Base-by-base conservation (phyloP, 257 asterid species). In the Solanum paucissectum region DNA sequence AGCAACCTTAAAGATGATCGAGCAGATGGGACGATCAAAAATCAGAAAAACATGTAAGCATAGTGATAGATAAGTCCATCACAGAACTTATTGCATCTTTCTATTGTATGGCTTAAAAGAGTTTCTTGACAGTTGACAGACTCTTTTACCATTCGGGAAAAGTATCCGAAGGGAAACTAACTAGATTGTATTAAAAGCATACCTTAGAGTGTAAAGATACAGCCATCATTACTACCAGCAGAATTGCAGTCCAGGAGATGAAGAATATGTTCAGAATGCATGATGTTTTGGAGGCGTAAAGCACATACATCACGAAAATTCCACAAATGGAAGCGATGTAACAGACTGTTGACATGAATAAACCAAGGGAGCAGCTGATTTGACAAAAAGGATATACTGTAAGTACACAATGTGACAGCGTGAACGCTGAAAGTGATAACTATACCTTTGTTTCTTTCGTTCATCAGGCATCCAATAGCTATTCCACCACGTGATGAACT, bases 401-500 rank as follows among this genome's bases (percentile, higher is more conserved):
- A 66, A 87, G 84, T 9, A 52, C 23, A 52, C 23, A 52, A 52
- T 52, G 62, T 52, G 62, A 14, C 8, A 5, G 21, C 4, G 4
- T 52, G 62, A 52, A 52, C 4, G n/a, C 52, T 36, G 86, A 32
- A 75, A 87, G 55, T 9, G 9, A 75, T 73, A 83, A 62, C 13
- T 13, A 25, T 32, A 95, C 98, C 98, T 94, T 74, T 92, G 88
- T 71, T 94, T 91, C 84, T 89, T 92, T 84, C 83, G 89, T 27
- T 94, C 95, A 21, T 96, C 94, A 4, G 98, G 91, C 98, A 96
- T 93, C 99, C 99, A 96, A 52, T 94, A 94, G 92, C 90, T 93
- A 88, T 95, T 94, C 98, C 98, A 95, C 99, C 99, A 95, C 3
- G 98, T 94, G 79, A 96, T 94, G 55, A 96, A 96, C 88, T 95